Base-by-base conservation (phyloP, 2,329 filamentous ascomycete species). In the Fusarium pseudoanthophilum region DNA sequence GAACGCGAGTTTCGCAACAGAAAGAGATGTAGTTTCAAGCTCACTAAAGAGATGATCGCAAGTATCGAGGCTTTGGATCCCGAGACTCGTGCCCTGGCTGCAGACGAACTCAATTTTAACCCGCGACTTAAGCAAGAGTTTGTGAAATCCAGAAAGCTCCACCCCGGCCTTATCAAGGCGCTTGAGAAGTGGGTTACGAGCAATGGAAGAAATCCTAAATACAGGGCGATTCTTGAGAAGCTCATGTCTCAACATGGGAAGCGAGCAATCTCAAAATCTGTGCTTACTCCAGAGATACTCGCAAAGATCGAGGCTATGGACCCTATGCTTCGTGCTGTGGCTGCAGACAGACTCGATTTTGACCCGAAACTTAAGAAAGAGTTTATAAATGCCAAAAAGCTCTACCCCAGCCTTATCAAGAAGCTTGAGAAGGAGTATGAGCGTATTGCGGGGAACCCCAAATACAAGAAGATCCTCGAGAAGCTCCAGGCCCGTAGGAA, bases 401-500 rank as follows among this genome's bases (percentile, higher is more conserved):
- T 67, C 9, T 36, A 8, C 13, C 48, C 65, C 2, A 9, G 28
- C 13, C 30, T 68, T 39, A n/a, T 62, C 13, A 30, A 56, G 26
- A 63, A 49, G 32, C 42, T 68, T 16, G 49, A 68, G 26, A 53
- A 57, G 30, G 55, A 66, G n/a, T 68, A 57, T 20, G 39, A n/a
- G 16, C 66, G 57, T 40, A 16, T 62, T 18, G 5, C 21, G 3
- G 24, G 34, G 1, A 9, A 67, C 13, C 55, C 46, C 1, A 67
- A 68, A 34, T 49, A 68, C 8, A n/a, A n/a, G n/a, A n/a, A n/a
- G n/a, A n/a, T n/a, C n/a, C n/a, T n/a, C n/a, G n/a, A n/a, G n/a
- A n/a, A n/a, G n/a, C n/a, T n/a, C n/a, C n/a, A n/a, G n/a, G n/a
- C n/a, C n/a, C n/a, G n/a, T n/a, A n/a, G 11, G 15, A 66, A 43